Percentiles rank a stretch among this genome's conserved stretches.
Evolutionary conservation across 768 basidiomycete genomes (phyloP).

Genomic region (Suillus subluteus): DNA sequence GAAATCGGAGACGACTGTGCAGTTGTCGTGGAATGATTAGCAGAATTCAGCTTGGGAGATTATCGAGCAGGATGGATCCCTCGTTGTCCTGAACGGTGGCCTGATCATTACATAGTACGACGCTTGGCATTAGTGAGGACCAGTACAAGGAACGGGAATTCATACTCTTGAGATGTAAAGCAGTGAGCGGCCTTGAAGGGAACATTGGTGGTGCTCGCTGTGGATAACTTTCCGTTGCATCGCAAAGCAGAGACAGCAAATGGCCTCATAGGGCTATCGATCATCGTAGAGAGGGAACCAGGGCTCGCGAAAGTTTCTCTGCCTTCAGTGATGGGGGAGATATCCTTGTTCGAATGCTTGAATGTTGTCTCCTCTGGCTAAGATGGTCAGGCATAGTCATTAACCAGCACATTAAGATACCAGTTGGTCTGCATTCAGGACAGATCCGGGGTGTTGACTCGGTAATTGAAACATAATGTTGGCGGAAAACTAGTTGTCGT

Average conservation of each 20-base stretch:
- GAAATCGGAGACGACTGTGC: constrained; percentile 12
- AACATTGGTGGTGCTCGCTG: constrained; percentile 16
- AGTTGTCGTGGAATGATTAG: constrained; percentile 13
- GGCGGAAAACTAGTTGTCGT: neutral
- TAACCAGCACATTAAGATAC: constrained; percentile 14
- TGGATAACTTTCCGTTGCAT: constrained; percentile 12
- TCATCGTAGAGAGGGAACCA: constrained; percentile 23
- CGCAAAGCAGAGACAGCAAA: constrained; percentile 14
- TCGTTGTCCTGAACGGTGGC: constrained; percentile 19
- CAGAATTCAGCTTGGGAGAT: constrained; percentile 11
- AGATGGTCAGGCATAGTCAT: constrained; percentile 1
- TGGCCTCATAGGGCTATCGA: constrained; percentile 29
- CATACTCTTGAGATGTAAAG: constrained; percentile 14
- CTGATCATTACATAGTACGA: constrained; percentile 10
- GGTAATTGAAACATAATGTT: neutral
- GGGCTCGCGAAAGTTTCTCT: constrained; percentile 5
- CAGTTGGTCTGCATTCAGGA: neutral
- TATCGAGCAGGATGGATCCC: constrained; percentile 22
- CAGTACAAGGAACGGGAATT: constrained; percentile 20
- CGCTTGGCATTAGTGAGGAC: constrained; percentile 12
- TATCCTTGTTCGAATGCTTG: neutral
- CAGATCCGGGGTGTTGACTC: neutral
- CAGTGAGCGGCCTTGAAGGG: constrained; percentile 8
- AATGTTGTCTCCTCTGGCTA: constrained; percentile 4
- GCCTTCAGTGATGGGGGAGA: too few relatives aligned